phyloP scores from a whole-genome alignment of 2,329 filamentous ascomycete species.

The Fusarium clavum region DNA sequence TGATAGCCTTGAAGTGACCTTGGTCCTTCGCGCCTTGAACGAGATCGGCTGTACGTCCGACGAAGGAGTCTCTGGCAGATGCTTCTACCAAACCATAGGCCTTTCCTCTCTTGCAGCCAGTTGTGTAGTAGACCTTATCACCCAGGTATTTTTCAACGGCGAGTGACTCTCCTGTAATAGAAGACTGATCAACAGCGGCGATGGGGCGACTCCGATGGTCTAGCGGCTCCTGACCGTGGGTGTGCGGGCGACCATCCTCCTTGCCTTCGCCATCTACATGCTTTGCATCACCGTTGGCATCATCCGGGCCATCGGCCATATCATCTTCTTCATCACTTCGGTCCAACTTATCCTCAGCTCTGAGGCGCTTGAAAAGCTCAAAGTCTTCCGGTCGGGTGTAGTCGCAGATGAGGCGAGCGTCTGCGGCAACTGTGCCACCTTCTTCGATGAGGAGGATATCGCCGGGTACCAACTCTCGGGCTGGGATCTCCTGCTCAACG shows the following conservation, averaged over 20 bases:
- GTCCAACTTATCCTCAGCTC: constrained; percentile 30
- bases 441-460: constrained; percentile 33
- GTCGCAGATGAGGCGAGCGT: constrained; percentile 28
- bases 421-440: constrained; percentile 31
- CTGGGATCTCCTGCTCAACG: constrained; percentile 20
- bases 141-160: constrained; percentile 30
- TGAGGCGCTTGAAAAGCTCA: constrained; percentile 28
- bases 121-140: constrained; percentile 33
- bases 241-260: background rate
- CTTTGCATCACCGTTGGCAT: background rate
- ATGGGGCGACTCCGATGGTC: constrained; percentile 27
- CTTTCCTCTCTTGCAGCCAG: constrained; percentile 32
- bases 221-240: background rate
- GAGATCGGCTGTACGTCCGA: constrained; percentile 30
- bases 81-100: constrained; percentile 19
- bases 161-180: constrained; percentile 29
- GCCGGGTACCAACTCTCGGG: constrained; percentile 19
- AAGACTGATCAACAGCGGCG: constrained; percentile 28
- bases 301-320: constrained; percentile 4
- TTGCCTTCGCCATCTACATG: background rate
- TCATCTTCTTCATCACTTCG: constrained; percentile 32
- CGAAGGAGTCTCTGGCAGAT: constrained; percentile 23
- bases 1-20: constrained; percentile 34
- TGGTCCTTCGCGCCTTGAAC: constrained; percentile 34
- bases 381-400: constrained; percentile 31